Evolutionary conservation across 2,329 filamentous ascomycete species (phyloP).

Genomic region (Talaromyces sp.): DNA sequence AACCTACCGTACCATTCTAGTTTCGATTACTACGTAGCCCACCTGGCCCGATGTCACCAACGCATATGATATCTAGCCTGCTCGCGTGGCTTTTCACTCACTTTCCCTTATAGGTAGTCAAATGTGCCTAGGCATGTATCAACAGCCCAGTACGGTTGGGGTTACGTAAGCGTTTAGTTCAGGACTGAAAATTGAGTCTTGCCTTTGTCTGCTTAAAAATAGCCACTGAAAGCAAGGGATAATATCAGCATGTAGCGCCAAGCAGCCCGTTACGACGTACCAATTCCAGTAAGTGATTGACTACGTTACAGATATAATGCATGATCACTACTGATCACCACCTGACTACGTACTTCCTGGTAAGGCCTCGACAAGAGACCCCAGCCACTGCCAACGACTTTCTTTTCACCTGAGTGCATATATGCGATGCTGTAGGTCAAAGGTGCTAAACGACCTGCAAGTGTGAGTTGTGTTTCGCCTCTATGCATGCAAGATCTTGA

Average conservation of each 20-base stretch:
- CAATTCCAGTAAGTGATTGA: background rate
- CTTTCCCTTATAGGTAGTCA: background rate
- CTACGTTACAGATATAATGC: background rate
- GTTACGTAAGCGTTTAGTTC: background rate
- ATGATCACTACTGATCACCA: background rate
- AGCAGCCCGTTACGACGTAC: background rate
- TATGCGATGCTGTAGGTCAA: background rate
- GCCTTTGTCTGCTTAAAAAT: background rate
- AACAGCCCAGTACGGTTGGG: background rate
- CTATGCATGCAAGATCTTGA: constrained; percentile 12
- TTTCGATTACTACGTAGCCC: background rate
- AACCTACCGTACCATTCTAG: background rate
- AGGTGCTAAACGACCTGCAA: background rate
- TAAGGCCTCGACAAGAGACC: no score
- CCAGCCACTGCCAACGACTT: background rate
- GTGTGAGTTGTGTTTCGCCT: background rate
- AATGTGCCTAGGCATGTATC: background rate
- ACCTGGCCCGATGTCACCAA: background rate
- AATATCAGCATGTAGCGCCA: background rate
- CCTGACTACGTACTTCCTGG: background rate
- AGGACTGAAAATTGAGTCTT: background rate
- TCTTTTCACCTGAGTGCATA: background rate
- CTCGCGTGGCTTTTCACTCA: background rate
- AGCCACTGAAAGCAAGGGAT: constrained; percentile 6
- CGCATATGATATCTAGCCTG: background rate